Evolutionary conservation across 176 grass and related monocot genomes (phyloP), one percentile per base, ranked within the genome.

Genomic region (Phyllostachys edulis): DNA sequence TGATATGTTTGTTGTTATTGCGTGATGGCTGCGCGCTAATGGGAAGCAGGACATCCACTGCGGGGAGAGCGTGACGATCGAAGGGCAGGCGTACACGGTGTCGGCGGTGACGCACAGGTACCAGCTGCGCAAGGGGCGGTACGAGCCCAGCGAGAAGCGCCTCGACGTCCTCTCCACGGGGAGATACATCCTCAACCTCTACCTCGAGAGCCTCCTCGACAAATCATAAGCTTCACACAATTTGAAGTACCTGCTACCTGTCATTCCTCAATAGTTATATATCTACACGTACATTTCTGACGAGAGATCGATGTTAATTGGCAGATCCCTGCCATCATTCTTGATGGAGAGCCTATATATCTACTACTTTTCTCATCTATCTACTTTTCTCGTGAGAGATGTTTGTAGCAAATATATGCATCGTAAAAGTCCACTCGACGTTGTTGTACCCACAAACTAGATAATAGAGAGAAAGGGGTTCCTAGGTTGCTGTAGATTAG

Each of bases 111-210:
- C 89, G 39, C 91, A 90, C 49, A 84, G 93, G 26, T 96, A 98
- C 84, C 96, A 96, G 89, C 93, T 98, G 70, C 93, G 96, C 46
- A 94, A 96, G 74, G 93, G 91, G 20, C 91, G 92, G 12, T 98
- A 96, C 65, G 93, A 98, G 78, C 91, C 96, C 7, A 92, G 89
- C 73, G 93, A 98, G 87, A 98, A 99, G 87, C 89, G 96, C 69
- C 93, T 99, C 71, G 91, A 99, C 81, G 93, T 99, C 63, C 91
- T 85, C 77, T 92, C 91, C 59, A 96, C 93, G 45, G 88, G 96
- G 17, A 88, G 93, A 99, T 94, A 94, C 80, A 94, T 99, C 65
- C 75, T 99, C 81, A 96, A 99, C 85, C 87, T 99, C 69, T 96
- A 94, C 65, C 82, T 99, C 81, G 66, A 92, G 15, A 92, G 78